Base-by-base conservation (phyloP, 305 asterid species). In the Fraxinus platypoda region DNA sequence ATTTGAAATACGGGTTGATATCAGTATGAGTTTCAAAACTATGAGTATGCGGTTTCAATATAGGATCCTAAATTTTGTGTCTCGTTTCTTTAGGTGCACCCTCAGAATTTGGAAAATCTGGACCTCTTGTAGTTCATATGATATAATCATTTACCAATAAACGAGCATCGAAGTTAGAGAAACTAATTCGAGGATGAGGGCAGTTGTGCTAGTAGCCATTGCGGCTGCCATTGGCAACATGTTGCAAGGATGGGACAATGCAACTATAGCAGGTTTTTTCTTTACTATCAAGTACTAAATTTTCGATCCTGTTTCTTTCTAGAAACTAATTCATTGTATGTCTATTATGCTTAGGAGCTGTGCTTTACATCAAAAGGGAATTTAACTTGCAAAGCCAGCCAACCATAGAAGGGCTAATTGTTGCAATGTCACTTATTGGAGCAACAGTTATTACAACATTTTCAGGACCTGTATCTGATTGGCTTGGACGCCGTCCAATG, bases 171-270 rank as follows among this genome's bases (percentile, higher is more conserved):
- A 23, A 34, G 70, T 25, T 78, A 15, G 26, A 26, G 80, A 31
- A 23, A 78, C 26, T 19, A 31, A 21, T 68, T 76, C 80, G 57
- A 85, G 35, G 79, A 94, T 92, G 98, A 90, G 88, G 72, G 98
- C 95, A 78, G 95, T 97, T 33, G 98, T 91, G 87, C 83, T 90
- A 1, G 94, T 93, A 9, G 96, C 98, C 12, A 83, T 94, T 76
- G 91, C 90, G 37, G 98, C 97, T 49, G 93, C 98, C 82, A 85
- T 92, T 82, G 98, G 98, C 57, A 94, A 94, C 86, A 11, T 94
- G 82, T 85, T 94, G 90, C 98, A 94, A 88, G 98, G 98, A 87
- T 95, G 98, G 98, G 98, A 95, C 72, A 93, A 92, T 84, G 98
- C 98, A 30, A 89, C 95, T 62, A 95, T 95, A 21, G 98, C 98